Evolutionary conservation across 805 yeast genomes (phyloP).

Genomic region (Jamesozyma jinghongensis): DNA sequence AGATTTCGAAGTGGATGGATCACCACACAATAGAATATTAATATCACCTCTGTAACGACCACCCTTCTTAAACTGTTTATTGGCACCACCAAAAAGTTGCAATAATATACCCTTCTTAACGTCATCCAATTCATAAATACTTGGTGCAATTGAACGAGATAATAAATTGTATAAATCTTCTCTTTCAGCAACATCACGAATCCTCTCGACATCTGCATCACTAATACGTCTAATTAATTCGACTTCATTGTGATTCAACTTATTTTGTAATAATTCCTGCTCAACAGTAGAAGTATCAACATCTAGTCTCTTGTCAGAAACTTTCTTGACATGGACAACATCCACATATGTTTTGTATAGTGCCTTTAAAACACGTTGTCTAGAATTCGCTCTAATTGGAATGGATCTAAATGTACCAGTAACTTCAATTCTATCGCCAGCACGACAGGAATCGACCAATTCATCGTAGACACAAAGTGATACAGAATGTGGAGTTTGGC

Average conservation of each 20-base stretch:
- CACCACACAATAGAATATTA: conserved; percentile 88
- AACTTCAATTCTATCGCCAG: conserved; percentile 94
- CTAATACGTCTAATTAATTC: conserved; percentile 67
- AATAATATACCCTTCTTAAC: conserved; percentile 90
- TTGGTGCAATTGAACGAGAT: conserved; percentile 92
- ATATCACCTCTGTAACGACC: conserved; percentile 96
- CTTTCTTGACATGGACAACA: conserved; percentile 84
- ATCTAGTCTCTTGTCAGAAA: conserved; percentile 73
- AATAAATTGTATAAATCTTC: conserved; percentile 77
- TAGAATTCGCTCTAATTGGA: conserved; percentile 81
- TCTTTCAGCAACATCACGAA: conserved; percentile 53
- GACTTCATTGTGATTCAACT: conserved; percentile 46
- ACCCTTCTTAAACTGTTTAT: conserved; percentile 79
- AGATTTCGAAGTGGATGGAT: conserved; percentile 95
- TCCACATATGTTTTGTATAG: conserved; percentile 89
- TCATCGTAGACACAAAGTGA: conserved; percentile 93
- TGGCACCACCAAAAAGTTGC: conserved; percentile 93
- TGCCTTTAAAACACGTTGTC: conserved; percentile 73
- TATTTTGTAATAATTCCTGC: conserved; percentile 38
- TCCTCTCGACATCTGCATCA: conserved; percentile 58
- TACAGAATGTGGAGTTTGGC: conserved; percentile 96
- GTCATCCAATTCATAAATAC: conserved; percentile 91
- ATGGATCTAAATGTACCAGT: conserved; percentile 91
- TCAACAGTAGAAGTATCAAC: conserved; percentile 61
- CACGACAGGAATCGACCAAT: conserved; percentile 85